Evolutionary conservation across 768 basidiomycete species (phyloP).

Genomic region (Boletus pseudopeckii): DNA sequence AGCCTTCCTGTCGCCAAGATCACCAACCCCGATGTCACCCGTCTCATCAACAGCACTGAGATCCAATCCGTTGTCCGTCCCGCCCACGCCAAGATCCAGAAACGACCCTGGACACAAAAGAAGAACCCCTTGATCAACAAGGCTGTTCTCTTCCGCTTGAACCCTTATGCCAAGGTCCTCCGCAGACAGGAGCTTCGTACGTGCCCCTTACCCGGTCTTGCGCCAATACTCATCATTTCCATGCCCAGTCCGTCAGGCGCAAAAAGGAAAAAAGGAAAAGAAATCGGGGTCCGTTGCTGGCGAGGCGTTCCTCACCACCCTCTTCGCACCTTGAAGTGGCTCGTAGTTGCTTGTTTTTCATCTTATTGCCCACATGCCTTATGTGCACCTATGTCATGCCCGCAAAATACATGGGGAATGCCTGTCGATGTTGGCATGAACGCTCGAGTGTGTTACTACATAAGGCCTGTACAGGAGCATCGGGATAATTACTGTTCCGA

Average conservation of each 20-base stretch:
- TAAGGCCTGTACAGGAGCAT: neutral
- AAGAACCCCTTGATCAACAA: slow-evolving; percentile 98
- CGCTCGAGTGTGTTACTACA: neutral
- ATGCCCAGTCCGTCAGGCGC: slow-evolving; percentile 64
- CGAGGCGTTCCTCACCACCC: slow-evolving; percentile 78
- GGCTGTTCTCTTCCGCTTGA: slow-evolving; percentile 92
- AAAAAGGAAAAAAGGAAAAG: slow-evolving; percentile 53
- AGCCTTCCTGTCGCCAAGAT: slow-evolving; percentile 97
- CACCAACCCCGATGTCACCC: slow-evolving; percentile 93
- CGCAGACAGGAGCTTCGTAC: slow-evolving; percentile 84
- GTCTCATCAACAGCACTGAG: slow-evolving; percentile 96
- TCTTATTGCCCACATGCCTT: slow-evolving; percentile 11
- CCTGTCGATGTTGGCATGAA: too few relatives aligned
- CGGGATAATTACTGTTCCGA: neutral
- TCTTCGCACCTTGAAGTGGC: slow-evolving; percentile 76
- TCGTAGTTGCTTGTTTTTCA: slow-evolving; percentile 4
- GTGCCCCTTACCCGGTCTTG: slow-evolving; percentile 33
- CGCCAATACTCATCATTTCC: slow-evolving; percentile 4
- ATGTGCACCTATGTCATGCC: slow-evolving; percentile 16
- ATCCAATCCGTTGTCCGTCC: slow-evolving; percentile 96
- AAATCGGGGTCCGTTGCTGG: slow-evolving; percentile 69
- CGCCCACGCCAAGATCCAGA: slow-evolving; percentile 78
- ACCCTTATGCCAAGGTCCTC: slow-evolving; percentile 96
- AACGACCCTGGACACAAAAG: slow-evolving; percentile 98
- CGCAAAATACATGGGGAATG: slow-evolving; percentile 11